Evolutionary conservation across 2,329 filamentous ascomycete genomes (phyloP), one percentile per base, ranked within the genome.

Genomic region (Pseudogymnoascus sp.): DNA sequence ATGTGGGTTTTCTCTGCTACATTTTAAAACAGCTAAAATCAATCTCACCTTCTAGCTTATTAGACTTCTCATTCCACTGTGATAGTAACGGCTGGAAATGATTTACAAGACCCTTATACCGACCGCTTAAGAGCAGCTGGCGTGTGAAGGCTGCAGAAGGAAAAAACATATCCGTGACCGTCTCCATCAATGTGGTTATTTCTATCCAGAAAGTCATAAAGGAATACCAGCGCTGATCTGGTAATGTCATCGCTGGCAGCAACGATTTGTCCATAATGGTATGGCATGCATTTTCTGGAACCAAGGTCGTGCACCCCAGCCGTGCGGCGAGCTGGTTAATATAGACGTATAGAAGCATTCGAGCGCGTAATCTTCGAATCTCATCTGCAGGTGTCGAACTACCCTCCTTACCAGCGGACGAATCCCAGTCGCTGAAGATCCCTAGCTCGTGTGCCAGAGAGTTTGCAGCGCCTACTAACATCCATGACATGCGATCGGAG

Each of bases 401-500:
- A 34, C 45, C 37, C 73, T 16, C 72, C 18, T 72, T 71, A 16
- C 12, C 12, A n/a, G 42, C 6, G 12, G 14, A 47, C 42, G 67
- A 70, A 51, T 73, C 73, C 39, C 75, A 73, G 34, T 78, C 74
- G 60, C 81, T 76, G 65, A 81, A 78, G n/a, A 83, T 73, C 1
- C 80, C 77, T 23, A 83, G 71, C 66, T 83, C 80, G 62, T 83
- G 80, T 1, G 80, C 78, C 11, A 84, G 73, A 2, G 80, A 81
- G 23, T 81, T 68, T 0, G 80, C 82, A 67, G 78, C 80, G 1
- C 82, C 82, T 42, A 85, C 76, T 18, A 84, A 68, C 78, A 83
- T 84, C 82, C 82, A 85, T 0, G 82, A 84, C 81, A 85, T 84
- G 2, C 81, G 78, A 67, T 84, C 82, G 0, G 80, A 84, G 63